phyloP scores from a whole-genome alignment of 1,284 basidiomycete species.

The Ganoderma leucocontextum region DNA sequence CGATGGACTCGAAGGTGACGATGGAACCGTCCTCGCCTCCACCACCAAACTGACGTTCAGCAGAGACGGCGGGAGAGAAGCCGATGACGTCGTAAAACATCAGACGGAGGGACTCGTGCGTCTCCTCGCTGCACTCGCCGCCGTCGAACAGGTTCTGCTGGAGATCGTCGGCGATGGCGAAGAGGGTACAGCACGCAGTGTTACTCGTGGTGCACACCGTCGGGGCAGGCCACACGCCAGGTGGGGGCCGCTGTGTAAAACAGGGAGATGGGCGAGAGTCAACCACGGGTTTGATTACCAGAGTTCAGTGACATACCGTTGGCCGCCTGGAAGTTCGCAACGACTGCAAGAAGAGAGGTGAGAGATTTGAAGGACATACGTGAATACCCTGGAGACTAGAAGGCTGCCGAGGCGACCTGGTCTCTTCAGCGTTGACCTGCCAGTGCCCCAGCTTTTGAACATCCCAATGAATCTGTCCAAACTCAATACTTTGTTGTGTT shows the following conservation, averaged over 20 bases:
- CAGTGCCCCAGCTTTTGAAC: no score
- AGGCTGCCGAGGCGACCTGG: no score
- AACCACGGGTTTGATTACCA: neutral
- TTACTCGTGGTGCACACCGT: slow-evolving; percentile 41
- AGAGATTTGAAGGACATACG: slow-evolving; percentile 31
- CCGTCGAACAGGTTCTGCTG: slow-evolving; percentile 48
- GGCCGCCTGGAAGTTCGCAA: slow-evolving; percentile 30
- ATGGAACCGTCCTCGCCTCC: slow-evolving; percentile 35
- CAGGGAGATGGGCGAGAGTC: neutral
- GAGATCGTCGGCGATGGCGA: slow-evolving; percentile 47
- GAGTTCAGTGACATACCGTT: slow-evolving; percentile 21
- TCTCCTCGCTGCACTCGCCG: slow-evolving; percentile 38
- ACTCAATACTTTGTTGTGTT: no score
- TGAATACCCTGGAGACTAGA: no score
- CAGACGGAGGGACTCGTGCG: slow-evolving; percentile 42
- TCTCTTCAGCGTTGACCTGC: no score
- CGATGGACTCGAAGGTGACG: slow-evolving; percentile 34
- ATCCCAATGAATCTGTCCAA: no score
- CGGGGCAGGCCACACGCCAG: slow-evolving; percentile 34
- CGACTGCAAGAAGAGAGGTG: slow-evolving; percentile 23
- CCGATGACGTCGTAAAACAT: slow-evolving; percentile 44
- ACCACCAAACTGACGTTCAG: neutral
- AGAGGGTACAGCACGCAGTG: slow-evolving; percentile 48
- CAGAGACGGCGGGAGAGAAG: slow-evolving; percentile 31
- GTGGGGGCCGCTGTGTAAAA: slow-evolving; percentile 30